phyloP scores from a whole-genome alignment of 208 protist species.

The Leishmania arabica region DNA sequence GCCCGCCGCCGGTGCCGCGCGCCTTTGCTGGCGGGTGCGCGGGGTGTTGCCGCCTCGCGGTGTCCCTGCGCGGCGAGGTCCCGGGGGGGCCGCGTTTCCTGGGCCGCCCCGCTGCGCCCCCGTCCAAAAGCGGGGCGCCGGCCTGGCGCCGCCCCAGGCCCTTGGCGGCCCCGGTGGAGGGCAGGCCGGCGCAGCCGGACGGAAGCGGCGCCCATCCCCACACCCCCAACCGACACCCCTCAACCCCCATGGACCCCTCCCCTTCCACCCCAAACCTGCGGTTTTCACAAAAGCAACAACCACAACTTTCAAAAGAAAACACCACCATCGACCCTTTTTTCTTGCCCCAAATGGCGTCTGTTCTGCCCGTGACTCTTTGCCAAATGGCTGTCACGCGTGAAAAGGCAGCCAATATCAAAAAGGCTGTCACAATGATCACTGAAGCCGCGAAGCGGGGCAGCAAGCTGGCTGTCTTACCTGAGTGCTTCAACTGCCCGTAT shows the following conservation, averaged over 20 bases:
- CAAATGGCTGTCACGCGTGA: constrained; percentile 79
- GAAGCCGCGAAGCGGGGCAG: constrained; percentile 82
- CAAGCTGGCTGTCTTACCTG: constrained; percentile 91
- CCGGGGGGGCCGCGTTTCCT: too few relatives aligned
- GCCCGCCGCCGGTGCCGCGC: not conserved
- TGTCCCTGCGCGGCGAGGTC: too few relatives aligned
- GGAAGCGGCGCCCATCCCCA: too few relatives aligned
- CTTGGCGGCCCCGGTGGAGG: too few relatives aligned
- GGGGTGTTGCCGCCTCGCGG: constrained; percentile 25
- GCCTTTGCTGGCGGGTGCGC: too few relatives aligned
- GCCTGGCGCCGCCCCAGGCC: too few relatives aligned
- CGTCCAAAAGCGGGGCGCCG: too few relatives aligned
- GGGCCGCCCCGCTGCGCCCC: too few relatives aligned
- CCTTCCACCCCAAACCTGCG: not conserved
- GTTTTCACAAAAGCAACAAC: not conserved
- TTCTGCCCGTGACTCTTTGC: constrained; percentile 85
- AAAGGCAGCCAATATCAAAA: constrained; percentile 84
- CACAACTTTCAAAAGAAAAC: not conserved
- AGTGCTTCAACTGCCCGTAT: constrained; percentile 97
- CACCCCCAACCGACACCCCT: too few relatives aligned
- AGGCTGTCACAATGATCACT: constrained; percentile 72
- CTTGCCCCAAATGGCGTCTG: constrained; percentile 32
- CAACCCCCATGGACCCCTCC: not conserved
- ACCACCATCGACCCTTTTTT: not conserved
- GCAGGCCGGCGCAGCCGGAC: too few relatives aligned